These are phyloP conservation scores for Gypsophila paniculata DNA, from an alignment of 179 eudicot species.

Conservation along the genomic window DNA sequence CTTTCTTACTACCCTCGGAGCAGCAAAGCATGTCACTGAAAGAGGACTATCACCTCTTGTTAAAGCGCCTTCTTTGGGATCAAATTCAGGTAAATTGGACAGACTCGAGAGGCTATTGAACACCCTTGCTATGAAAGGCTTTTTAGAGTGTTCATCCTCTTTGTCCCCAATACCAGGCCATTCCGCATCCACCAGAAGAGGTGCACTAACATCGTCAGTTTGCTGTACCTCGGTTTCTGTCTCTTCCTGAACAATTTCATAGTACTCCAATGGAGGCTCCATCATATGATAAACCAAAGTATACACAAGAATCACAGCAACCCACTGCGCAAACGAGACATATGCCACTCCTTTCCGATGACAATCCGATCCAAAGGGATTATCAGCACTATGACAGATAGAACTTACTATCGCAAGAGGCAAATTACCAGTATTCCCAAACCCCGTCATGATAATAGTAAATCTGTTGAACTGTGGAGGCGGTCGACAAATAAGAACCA, in stretches of 20 bases:
- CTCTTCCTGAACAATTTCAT: constrained; percentile 56
- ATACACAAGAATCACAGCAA: constrained; percentile 70
- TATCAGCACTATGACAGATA: constrained; percentile 54
- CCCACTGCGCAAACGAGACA: constrained; percentile 91
- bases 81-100: constrained; percentile 48
- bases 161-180: constrained; percentile 87
- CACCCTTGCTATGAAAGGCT: constrained; percentile 59
- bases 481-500: constrained; percentile 56
- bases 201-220: constrained; percentile 51
- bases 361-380: constrained; percentile 62
- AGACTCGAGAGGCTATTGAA: constrained; percentile 39
- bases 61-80: constrained; percentile 37
- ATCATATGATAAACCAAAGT: constrained; percentile 92
- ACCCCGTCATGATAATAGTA: constrained; percentile 61
- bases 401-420: constrained; percentile 76
- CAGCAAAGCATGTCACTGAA: constrained; percentile 64
- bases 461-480: constrained; percentile 65
- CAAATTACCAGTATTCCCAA: constrained; percentile 83
- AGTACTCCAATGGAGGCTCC: constrained; percentile 81
- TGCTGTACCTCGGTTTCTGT: constrained; percentile 34
- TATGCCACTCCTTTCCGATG: constrained; percentile 58
- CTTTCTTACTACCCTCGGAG: constrained; percentile 62
- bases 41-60: constrained; percentile 40
- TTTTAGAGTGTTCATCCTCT: constrained; percentile 65
- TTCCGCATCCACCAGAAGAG: constrained; percentile 80